Percentiles rank a stretch among this genome's conserved stretches.
These are phyloP conservation scores for Rhodotorula taiwanensis DNA, from an alignment of 768 basidiomycete genomes.

Conservation along the genomic window DNA sequence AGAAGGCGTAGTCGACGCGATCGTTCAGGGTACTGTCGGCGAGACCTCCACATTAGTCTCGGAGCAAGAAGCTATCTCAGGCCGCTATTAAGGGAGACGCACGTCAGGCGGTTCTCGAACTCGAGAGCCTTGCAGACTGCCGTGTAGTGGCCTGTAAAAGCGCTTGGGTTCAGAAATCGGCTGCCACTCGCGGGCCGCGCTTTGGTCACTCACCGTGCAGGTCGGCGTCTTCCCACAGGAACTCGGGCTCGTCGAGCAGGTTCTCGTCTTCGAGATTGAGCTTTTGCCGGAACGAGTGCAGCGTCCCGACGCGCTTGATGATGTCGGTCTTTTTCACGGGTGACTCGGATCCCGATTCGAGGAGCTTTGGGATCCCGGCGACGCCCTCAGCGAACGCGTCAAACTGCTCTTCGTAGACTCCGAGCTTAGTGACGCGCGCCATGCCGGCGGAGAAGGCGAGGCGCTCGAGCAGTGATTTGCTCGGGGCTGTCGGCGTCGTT, in stretches of 20 bases:
- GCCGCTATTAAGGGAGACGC: too few species aligned
- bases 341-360: constrained; percentile 33
- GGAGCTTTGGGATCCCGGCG: constrained; percentile 25
- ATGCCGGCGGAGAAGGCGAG: constrained; percentile 38
- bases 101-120: constrained; percentile 66
- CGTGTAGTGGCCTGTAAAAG: constrained; percentile 58
- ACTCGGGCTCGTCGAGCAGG: constrained; percentile 79
- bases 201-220: constrained; percentile 75
- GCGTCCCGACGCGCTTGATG: constrained; percentile 83
- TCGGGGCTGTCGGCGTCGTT: constrained; percentile 2
- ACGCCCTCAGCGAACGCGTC: constrained; percentile 37
- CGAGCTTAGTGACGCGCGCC: constrained; percentile 39
- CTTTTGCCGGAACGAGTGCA: constrained; percentile 86
- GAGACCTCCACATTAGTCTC: background rate
- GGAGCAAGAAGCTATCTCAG: too few species aligned
- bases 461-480: constrained; percentile 37
- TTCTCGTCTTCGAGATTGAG: constrained; percentile 84
- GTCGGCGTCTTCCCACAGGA: constrained; percentile 91
- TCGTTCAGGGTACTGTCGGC: constrained; percentile 17
- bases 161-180: too few species aligned
- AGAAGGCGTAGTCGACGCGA: constrained; percentile 47
- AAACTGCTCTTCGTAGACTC: constrained; percentile 40
- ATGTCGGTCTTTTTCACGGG: constrained; percentile 54
- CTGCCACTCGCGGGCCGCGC: too few species aligned
- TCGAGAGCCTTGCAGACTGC: constrained; percentile 78